A percentile compares a stretch with the other conserved stretches of the same genome.
phyloP scores from a whole-genome alignment of 371 early-diverging fungal genomes.

The Catenaria anguillulae region DNA sequence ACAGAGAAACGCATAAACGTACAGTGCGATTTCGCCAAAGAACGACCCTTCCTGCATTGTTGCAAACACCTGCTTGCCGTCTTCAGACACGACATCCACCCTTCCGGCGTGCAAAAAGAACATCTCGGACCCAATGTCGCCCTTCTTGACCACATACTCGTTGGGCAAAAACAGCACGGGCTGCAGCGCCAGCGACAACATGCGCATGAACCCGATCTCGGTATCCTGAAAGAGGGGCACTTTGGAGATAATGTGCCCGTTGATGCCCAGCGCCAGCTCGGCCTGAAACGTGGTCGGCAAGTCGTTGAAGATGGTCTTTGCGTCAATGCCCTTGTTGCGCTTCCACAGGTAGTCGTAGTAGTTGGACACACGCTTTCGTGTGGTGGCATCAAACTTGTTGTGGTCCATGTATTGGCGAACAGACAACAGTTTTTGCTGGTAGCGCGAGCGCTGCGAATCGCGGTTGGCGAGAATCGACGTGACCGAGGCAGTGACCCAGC shows the following conservation, averaged over 20 bases:
- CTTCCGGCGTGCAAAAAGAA: background rate
- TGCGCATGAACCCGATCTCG: slow-evolving; percentile 5
- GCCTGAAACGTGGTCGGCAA: slow-evolving; percentile 2
- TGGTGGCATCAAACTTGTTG: background rate
- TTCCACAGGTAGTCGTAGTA: slow-evolving; percentile 3
- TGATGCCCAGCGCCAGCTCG: slow-evolving; percentile 2
- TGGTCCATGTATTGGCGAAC: slow-evolving; percentile 2
- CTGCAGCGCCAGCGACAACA: background rate
- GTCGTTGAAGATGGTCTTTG: background rate
- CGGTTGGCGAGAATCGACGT: background rate
- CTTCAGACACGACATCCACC: slow-evolving; percentile 5
- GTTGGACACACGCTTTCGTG: background rate
- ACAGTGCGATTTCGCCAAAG: slow-evolving; percentile 8
- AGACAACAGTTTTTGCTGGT: background rate
- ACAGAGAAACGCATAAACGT: background rate
- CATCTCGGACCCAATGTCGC: slow-evolving; percentile 2
- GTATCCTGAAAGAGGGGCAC: slow-evolving; percentile 1
- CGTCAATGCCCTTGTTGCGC: background rate
- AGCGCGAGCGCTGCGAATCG: slow-evolving; percentile 2
- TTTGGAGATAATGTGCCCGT: background rate
- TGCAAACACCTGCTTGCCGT: slow-evolving; percentile 3
- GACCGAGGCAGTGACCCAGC: background rate
- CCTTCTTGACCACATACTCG: slow-evolving; percentile 3
- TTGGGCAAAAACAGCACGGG: background rate
- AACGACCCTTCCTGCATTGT: slow-evolving; percentile 3